Evolutionary conservation across 129 eudicot species (phyloP).

Genomic region (Centrapalus pauciflorus): DNA sequence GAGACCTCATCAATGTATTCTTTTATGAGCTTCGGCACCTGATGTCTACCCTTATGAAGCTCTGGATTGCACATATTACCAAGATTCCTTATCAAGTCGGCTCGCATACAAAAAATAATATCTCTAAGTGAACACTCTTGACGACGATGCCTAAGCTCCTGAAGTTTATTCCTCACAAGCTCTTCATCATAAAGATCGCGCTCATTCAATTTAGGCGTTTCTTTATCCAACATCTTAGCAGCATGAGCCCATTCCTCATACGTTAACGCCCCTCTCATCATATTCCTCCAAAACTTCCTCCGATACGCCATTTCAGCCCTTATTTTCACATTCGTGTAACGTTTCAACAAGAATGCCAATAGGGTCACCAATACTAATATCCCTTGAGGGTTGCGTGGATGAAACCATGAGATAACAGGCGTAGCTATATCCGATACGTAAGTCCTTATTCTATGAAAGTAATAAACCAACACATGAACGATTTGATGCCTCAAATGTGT

Average conservation of each 20-base stretch:
- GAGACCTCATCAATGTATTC: slow-evolving; percentile 94
- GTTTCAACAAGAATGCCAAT: slow-evolving; percentile 70
- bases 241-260: slow-evolving; percentile 99
- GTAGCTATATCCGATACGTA: slow-evolving; percentile 20
- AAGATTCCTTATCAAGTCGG: slow-evolving; percentile 82
- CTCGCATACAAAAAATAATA: slow-evolving; percentile 88
- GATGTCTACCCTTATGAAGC: slow-evolving; percentile 92
- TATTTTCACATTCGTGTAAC: slow-evolving; percentile 72
- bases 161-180: slow-evolving; percentile 73
- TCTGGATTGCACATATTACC: slow-evolving; percentile 98
- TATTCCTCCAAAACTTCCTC: slow-evolving; percentile 91
- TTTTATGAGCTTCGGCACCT: slow-evolving; percentile 76
- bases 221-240: slow-evolving; percentile 93
- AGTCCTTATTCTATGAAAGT: slow-evolving; percentile 32
- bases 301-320: slow-evolving; percentile 89
- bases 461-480: slow-evolving; percentile 27
- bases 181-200: slow-evolving; percentile 77
- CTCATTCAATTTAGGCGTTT: slow-evolving; percentile 69
- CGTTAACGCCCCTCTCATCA: slow-evolving; percentile 81
- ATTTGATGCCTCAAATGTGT: slow-evolving; percentile 63
- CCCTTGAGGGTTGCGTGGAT: slow-evolving; percentile 96
- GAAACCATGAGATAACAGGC: slow-evolving; percentile 79
- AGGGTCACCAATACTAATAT: slow-evolving; percentile 67
- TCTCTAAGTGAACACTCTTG: slow-evolving; percentile 87
- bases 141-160: slow-evolving; percentile 80